Base-by-base conservation (phyloP, 148 eudicot genomes). In the Spergularia bocconei region DNA sequence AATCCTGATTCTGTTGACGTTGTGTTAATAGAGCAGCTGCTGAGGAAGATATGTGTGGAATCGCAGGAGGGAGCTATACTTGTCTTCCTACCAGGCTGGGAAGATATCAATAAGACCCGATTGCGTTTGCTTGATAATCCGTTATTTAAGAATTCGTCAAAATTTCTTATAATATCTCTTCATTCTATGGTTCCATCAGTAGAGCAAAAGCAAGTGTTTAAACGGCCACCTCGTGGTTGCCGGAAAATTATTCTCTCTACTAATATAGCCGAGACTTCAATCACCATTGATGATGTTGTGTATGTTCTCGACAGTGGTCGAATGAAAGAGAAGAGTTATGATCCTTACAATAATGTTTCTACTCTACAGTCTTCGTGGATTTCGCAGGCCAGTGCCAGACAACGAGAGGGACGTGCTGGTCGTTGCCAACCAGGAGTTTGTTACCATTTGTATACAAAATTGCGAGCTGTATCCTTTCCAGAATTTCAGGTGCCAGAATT, bases 401-500 rank as follows among this genome's bases (percentile, higher is more conserved):
- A 96, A 78, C 85, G 99, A 41, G 97, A 96, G 83, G 99, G 99
- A n/a, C 97, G 99, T 74, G 99, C 99, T 55, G 99, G 99, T 59
- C 92, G 98, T 13, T 96, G 98, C 84, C 99, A 91, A 72, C 90
- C 98, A 47, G 99, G 99, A 58, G 85, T 92, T 61, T 96, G 99
- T 75, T 96, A 91, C 83, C 99, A 92, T 80, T 89, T 96, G 16
- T 96, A 80, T 84, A 83, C 99, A 39, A 96, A 86, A 82, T 33
- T 87, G 48, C 82, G 90, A 54, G 93, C 93, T 25, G 87, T 75
- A 36, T 92, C 98, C 11, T 77, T 96, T 70, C 85, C 84, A 38
- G 95, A 92, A 69, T 96, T 92, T 81, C 98, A 91, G 82, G 84
- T 89, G 67, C 99, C 98, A 54, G 99, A 96, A 85, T 88, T 96